Percentiles rank a stretch among this genome's conserved stretches.
Evolutionary conservation across 1,284 basidiomycete genomes (phyloP).

Genomic region (Ustanciosporium gigantosporum): DNA sequence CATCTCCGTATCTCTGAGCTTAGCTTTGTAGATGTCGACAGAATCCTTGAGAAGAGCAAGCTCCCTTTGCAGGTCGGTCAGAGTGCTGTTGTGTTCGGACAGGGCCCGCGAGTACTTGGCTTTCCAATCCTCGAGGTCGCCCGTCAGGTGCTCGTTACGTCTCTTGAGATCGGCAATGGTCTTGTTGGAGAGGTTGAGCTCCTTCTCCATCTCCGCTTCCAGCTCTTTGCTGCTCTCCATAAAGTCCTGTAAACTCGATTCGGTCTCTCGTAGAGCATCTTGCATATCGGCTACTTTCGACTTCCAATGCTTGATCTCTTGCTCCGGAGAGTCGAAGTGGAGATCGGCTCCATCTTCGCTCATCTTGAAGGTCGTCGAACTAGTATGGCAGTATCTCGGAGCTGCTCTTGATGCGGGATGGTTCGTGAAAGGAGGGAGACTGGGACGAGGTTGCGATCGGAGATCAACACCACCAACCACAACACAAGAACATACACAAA

Average conservation of each 20-base stretch:
- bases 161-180: constrained; percentile 38
- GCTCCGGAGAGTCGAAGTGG: constrained; percentile 44
- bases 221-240: constrained; percentile 57
- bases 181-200: constrained; percentile 39
- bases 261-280: constrained; percentile 49
- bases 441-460: no score
- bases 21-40: constrained; percentile 55
- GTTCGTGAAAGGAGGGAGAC: no score
- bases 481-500: no score
- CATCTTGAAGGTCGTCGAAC: constrained; percentile 15
- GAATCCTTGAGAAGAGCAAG: constrained; percentile 43
- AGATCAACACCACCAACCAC: no score
- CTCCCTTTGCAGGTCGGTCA: constrained; percentile 51
- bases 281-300: constrained; percentile 50
- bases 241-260: constrained; percentile 53
- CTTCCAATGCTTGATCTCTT: constrained; percentile 53
- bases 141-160: constrained; percentile 44
- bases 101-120: constrained; percentile 54
- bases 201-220: constrained; percentile 57
- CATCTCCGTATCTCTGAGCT: constrained; percentile 58
- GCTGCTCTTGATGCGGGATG: not conserved
- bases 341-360: constrained; percentile 32
- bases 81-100: constrained; percentile 49
- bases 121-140: constrained; percentile 58
- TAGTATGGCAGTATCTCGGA: not conserved